Evolutionary conservation across 768 basidiomycete species (phyloP), one percentile per base, ranked within the genome.

Genomic region (Epithele typhae): DNA sequence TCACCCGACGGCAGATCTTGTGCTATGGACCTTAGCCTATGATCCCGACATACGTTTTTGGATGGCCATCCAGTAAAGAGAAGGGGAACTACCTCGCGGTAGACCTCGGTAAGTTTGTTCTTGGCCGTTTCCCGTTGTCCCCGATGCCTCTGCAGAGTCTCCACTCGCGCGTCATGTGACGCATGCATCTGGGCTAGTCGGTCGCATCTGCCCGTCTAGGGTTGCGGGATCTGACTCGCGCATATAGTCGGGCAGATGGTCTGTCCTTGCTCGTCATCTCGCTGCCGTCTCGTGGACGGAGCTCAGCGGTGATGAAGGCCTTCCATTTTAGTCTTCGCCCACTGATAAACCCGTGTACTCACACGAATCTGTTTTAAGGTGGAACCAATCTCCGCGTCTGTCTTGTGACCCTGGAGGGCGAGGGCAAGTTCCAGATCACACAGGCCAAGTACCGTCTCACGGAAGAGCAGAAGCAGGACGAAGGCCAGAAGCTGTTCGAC

Each of bases 311-410:
- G n/a, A n/a, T n/a, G n/a, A n/a, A n/a, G n/a, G n/a, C n/a, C n/a
- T n/a, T n/a, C n/a, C n/a, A n/a, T n/a, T n/a, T n/a, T n/a, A n/a
- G n/a, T n/a, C n/a, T n/a, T n/a, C n/a, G n/a, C n/a, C n/a, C n/a
- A n/a, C n/a, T n/a, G n/a, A n/a, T n/a, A n/a, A n/a, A n/a, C n/a
- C n/a, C n/a, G 14, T 30, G 7, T 14, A 30, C 27, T 30, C 27
- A 30, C 27, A n/a, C n/a, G n/a, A n/a, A n/a, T 30, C 27, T 30
- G 27, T 30, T 30, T 14, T 30, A 49, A 90, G 89, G 90, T 42
- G 94, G 94, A 25, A 98, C 95, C 19, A 98, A 99, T 62, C 78
- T 99, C n/a, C 92, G 96, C 36, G 96, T 97, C 36, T 99, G 96
- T 69, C 84, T 96, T 36, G 95, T 99, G 40, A 88, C 84, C 23